phyloP scores from a whole-genome alignment of 371 early-diverging fungal genomes.

The Rhizomucor miehei region DNA sequence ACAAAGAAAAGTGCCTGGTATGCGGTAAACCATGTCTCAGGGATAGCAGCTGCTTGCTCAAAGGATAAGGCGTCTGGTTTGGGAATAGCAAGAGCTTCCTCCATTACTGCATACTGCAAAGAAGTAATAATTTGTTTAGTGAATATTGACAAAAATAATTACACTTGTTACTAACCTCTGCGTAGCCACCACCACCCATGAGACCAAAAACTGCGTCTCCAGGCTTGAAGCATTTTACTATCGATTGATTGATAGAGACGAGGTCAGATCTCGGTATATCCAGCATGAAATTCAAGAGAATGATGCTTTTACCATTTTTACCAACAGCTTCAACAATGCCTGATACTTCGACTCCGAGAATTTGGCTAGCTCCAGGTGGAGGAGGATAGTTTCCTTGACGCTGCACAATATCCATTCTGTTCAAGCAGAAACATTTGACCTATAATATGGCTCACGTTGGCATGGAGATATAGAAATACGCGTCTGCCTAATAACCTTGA shows the following conservation, averaged over 20 bases:
- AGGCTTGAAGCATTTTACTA: slow-evolving; percentile 45
- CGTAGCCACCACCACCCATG: slow-evolving; percentile 71
- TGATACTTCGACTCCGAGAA: slow-evolving; percentile 77
- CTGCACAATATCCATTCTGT: slow-evolving; percentile 78
- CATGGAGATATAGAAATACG: too few species aligned
- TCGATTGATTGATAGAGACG: neutral
- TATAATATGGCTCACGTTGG: slow-evolving; percentile 11
- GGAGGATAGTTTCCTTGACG: slow-evolving; percentile 71
- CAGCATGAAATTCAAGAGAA: too few species aligned
- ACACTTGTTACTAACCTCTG: slow-evolving; percentile 47
- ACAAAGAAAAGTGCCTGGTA: slow-evolving; percentile 72
- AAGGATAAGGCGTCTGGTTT: slow-evolving; percentile 57
- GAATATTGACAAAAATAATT: too few species aligned
- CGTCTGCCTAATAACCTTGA: slow-evolving; percentile 45
- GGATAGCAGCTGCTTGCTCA: slow-evolving; percentile 71
- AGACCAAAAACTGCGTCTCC: slow-evolving; percentile 76
- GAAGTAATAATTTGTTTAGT: neutral
- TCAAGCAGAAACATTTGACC: slow-evolving; percentile 63
- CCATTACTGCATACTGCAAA: slow-evolving; percentile 60
- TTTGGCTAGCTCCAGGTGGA: slow-evolving; percentile 59
- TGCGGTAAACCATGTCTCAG: slow-evolving; percentile 80
- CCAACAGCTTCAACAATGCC: slow-evolving; percentile 63
- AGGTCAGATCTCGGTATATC: neutral
- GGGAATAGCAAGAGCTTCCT: slow-evolving; percentile 57
- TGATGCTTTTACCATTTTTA: slow-evolving; percentile 26